A percentile compares a stretch with the other conserved stretches of the same genome.
Conservation (phyloP, 2,329 filamentous ascomycete species). For the Colletotrichum brevisporum region DNA sequence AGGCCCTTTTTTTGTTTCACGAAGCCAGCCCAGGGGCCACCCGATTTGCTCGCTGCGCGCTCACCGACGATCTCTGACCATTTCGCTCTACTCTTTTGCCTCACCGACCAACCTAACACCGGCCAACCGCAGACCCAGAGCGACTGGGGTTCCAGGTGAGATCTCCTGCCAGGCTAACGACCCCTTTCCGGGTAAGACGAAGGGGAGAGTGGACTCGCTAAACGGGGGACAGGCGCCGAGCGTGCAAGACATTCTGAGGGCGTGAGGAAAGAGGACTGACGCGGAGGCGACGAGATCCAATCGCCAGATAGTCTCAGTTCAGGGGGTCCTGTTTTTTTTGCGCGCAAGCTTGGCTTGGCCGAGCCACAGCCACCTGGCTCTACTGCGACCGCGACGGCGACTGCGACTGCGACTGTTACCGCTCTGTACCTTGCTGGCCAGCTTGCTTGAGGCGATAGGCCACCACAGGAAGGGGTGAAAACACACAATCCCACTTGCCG, state of each 20-base stretch:
- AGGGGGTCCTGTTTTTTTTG: constrained; percentile 31
- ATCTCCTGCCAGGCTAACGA: neutral
- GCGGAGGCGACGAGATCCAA: constrained; percentile 31
- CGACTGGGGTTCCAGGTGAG: constrained; percentile 23
- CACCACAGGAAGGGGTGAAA: constrained; percentile 23
- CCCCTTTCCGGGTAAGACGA: neutral
- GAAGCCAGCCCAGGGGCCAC: neutral
- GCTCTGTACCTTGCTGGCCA: constrained; percentile 35
- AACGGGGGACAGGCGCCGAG: constrained; percentile 12
- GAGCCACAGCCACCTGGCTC: constrained; percentile 26
- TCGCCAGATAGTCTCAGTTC: constrained; percentile 35
- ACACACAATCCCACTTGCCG: constrained; percentile 29
- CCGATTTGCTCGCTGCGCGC: constrained; percentile 16
- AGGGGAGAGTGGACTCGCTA: constrained; percentile 24
- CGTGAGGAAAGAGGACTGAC: constrained; percentile 23
- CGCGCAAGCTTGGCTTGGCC: constrained; percentile 31
- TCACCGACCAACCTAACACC: constrained; percentile 25
- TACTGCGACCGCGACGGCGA: no score
- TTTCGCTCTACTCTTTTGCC: neutral
- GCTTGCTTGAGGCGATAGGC: constrained; percentile 39
- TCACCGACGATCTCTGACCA: constrained; percentile 34
- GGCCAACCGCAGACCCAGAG: neutral
- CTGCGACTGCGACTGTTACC: neutral
- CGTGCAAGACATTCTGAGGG: constrained; percentile 19
- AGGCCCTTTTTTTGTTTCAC: constrained; percentile 3